phyloP scores from a whole-genome alignment of 2,329 filamentous ascomycete species.

The Fusarium compactum region DNA sequence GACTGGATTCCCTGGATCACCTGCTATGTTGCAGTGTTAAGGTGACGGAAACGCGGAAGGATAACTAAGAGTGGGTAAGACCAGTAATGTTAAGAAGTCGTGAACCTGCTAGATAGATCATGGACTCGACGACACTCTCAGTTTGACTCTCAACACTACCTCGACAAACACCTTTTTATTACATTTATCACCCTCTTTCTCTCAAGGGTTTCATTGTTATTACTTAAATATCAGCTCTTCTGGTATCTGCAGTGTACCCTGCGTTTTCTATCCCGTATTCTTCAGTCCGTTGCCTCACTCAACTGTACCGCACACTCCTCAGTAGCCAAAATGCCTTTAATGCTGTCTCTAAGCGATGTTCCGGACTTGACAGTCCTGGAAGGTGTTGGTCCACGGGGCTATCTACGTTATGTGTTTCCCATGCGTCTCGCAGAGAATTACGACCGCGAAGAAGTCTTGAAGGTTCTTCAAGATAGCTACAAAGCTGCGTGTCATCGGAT shows the following conservation, averaged over 20 bases:
- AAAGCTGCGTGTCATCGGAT: constrained; percentile 11
- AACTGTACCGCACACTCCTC: rapidly evolving
- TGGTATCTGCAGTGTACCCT: neutral
- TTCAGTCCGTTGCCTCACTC: too few relatives aligned
- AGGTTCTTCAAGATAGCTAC: constrained; percentile 1
- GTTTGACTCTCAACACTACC: too few relatives aligned
- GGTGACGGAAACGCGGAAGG: neutral
- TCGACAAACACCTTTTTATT: neutral
- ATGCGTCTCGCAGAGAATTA: constrained; percentile 6
- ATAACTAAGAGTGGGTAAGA: neutral
- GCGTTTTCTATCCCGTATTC: neutral
- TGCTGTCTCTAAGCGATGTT: neutral
- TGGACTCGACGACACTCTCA: neutral
- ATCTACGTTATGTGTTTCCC: constrained; percentile 30
- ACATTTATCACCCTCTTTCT: neutral
- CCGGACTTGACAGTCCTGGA: constrained; percentile 21
- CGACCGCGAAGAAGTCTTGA: neutral
- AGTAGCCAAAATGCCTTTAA: neutral
- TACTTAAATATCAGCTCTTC: neutral
- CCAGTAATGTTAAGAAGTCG: neutral
- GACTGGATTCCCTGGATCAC: neutral
- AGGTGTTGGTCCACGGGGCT: constrained; percentile 21
- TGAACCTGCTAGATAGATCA: neutral
- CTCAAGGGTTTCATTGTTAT: neutral
- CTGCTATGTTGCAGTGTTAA: neutral